A percentile compares a stretch with the other conserved stretches of the same genome.
Evolutionary conservation across 1,139 yeast genomes (phyloP).

Genomic region (Meyerozyma athensensis): DNA sequence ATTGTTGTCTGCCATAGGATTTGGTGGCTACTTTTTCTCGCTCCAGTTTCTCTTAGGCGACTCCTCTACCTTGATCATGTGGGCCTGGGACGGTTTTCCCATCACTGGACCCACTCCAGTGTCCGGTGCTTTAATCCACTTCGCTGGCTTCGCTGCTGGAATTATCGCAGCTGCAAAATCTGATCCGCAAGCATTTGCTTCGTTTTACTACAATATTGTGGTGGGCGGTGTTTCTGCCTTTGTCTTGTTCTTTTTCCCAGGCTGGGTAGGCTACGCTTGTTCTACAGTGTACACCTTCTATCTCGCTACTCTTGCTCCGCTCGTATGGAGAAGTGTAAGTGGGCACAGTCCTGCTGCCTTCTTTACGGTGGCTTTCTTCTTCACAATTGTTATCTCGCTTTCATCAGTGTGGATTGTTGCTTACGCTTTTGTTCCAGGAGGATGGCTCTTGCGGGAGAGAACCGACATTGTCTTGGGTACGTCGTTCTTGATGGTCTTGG

Average conservation of each 20-base stretch:
- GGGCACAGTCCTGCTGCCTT: conserved; percentile 55
- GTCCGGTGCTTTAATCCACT: conserved; percentile 76
- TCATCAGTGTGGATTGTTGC: conserved; percentile 98
- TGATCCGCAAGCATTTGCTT: conserved; percentile 21
- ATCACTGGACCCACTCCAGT: conserved; percentile 83
- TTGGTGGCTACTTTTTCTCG: conserved; percentile 73
- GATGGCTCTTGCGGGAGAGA: conserved; percentile 81
- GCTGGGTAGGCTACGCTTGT: conserved; percentile 85
- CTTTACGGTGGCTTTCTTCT: conserved; percentile 54
- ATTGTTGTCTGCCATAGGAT: conserved; percentile 57
- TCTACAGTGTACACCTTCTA: conserved; percentile 64
- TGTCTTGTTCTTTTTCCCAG: conserved; percentile 46
- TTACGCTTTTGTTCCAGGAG: conserved; percentile 96
- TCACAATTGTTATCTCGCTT: conserved; percentile 54
- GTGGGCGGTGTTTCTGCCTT: conserved; percentile 50
- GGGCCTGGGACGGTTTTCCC: conserved; percentile 97
- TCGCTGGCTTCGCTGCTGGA: conserved; percentile 58
- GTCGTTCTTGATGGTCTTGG: conserved; percentile 41
- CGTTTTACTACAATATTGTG: conserved; percentile 24
- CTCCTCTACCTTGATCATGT: conserved; percentile 74
- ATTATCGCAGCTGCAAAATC: conserved; percentile 26
- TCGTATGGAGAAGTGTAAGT: conserved; percentile 53
- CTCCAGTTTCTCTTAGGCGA: conserved; percentile 75
- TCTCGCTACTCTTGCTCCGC: conserved; percentile 59
- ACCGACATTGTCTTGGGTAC: conserved; percentile 63